These are phyloP conservation scores for Phialocephala sp. DNA, from an alignment of 2,329 filamentous ascomycete species.

Conservation along the genomic window DNA sequence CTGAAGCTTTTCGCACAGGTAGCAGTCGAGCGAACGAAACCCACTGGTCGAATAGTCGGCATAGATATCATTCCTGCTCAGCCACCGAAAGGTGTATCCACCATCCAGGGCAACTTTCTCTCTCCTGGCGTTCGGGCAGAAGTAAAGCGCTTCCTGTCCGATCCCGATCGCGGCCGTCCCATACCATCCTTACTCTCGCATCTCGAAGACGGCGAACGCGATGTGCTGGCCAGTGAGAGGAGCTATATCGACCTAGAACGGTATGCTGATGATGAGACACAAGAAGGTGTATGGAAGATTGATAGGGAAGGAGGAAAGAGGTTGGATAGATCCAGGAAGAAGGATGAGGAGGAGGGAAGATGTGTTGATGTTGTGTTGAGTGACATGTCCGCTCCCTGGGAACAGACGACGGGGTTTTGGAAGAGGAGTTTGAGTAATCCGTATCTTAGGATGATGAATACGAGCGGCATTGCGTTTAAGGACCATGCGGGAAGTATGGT, in stretches of 20 bases:
- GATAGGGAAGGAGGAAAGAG: conserved; percentile 38
- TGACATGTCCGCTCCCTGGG: conserved; percentile 99
- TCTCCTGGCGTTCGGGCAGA: conserved; percentile 74
- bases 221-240: conserved; percentile 45
- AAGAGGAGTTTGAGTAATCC: conserved; percentile 94
- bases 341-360: conserved; percentile 52
- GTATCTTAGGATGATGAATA: conserved; percentile 99
- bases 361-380: conserved; percentile 92
- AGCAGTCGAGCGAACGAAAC: conserved; percentile 77
- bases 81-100: conserved; percentile 88
- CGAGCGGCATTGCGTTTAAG: conserved; percentile 82
- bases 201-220: conserved; percentile 1
- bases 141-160: conserved; percentile 76
- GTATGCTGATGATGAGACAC: conserved; percentile 39
- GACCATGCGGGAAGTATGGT: conserved; percentile 98
- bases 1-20: conserved; percentile 58
- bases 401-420: conserved; percentile 77
- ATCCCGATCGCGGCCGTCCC: conserved; percentile 63
- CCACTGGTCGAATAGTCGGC: conserved; percentile 80
- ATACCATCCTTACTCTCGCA: conserved; percentile 38
- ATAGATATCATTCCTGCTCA: conserved; percentile 94
- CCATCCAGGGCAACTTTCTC: conserved; percentile 94
- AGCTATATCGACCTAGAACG: conserved; percentile 73
- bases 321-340: conserved; percentile 41
- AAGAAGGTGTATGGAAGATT: not conserved